Evolutionary conservation across 2,329 filamentous ascomycete species (phyloP).

Genomic region (Thelonectria discophora): DNA sequence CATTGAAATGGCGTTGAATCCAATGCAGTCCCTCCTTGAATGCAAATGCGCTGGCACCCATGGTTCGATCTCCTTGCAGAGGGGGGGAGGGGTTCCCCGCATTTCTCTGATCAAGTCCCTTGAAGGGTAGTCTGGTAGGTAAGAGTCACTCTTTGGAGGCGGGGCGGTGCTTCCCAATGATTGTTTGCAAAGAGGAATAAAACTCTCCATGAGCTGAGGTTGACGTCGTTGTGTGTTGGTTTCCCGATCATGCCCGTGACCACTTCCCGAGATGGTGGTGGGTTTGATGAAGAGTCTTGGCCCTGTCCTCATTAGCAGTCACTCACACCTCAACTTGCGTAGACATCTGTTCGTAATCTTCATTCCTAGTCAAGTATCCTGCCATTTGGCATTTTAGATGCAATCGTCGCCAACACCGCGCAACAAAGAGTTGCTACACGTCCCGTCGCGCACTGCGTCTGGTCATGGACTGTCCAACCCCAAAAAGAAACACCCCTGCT

Average conservation of each 20-base stretch:
- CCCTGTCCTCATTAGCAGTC: too few species aligned
- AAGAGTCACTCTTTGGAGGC: too few species aligned
- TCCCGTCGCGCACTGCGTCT: conserved; percentile 6
- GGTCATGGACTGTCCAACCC: not conserved
- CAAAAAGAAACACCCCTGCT: not conserved
- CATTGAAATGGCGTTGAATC: not conserved
- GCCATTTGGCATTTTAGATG: not conserved
- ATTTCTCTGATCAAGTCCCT: not conserved
- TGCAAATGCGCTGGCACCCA: not conserved
- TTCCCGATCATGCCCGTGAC: not conserved
- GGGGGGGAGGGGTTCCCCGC: not conserved
- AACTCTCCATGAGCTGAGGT: not conserved
- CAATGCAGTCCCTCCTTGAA: not conserved
- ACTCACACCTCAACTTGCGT: too few species aligned
- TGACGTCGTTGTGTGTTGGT: not conserved
- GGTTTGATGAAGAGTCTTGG: too few species aligned
- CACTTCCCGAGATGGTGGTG: not conserved
- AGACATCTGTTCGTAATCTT: conserved; percentile 2
- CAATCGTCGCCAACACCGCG: conserved; percentile 7
- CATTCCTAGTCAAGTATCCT: conserved; percentile 18
- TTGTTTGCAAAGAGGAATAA: not conserved
- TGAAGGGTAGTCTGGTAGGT: not conserved
- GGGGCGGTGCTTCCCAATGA: too few species aligned
- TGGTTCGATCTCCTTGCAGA: conserved; percentile 1
- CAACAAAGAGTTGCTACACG: conserved; percentile 1